These are phyloP conservation scores for Friedmanniomyces endolithicus DNA, from an alignment of 495 filamentous ascomycete species.

Conservation along the genomic window DNA sequence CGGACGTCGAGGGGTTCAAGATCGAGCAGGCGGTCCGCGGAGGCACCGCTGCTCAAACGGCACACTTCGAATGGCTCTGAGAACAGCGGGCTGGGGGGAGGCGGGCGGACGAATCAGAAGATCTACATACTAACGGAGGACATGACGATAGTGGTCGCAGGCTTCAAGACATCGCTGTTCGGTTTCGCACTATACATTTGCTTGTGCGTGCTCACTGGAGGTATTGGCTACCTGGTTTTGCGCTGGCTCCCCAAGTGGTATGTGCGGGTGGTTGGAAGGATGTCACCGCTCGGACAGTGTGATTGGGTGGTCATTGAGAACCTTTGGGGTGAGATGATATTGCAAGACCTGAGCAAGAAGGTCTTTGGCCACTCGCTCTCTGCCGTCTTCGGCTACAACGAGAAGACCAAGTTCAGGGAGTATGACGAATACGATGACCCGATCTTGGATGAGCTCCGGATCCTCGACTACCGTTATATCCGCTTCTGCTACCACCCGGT, in stretches of 20 bases:
- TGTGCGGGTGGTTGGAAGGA: constrained; percentile 58
- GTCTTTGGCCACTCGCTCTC: constrained; percentile 71
- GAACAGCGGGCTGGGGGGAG: constrained; percentile 42
- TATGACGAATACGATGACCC: constrained; percentile 83
- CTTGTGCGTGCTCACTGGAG: constrained; percentile 58
- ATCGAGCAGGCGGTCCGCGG: constrained; percentile 43
- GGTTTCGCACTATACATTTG: constrained; percentile 57
- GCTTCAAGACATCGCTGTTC: constrained; percentile 61
- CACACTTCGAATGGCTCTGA: constrained; percentile 33
- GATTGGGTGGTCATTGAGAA: constrained; percentile 88
- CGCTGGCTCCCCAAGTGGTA: constrained; percentile 85
- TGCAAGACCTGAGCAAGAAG: constrained; percentile 52
- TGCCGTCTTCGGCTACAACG: constrained; percentile 64
- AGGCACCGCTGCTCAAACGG: constrained; percentile 61
- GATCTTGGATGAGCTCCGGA: constrained; percentile 53
- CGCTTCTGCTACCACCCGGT: constrained; percentile 82
- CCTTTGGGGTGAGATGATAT: constrained; percentile 83
- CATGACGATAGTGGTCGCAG: constrained; percentile 80
- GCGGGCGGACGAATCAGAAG: constrained; percentile 63
- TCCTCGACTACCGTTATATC: constrained; percentile 84
- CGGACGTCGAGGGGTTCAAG: constrained; percentile 40
- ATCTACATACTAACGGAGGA: constrained; percentile 89
- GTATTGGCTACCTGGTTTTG: constrained; percentile 68
- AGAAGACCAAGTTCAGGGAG: constrained; percentile 42
- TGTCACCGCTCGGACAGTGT: constrained; percentile 55